Evolutionary conservation across 2,329 filamentous ascomycete species (phyloP).

Genomic region (Teratosphaeria destructans): DNA sequence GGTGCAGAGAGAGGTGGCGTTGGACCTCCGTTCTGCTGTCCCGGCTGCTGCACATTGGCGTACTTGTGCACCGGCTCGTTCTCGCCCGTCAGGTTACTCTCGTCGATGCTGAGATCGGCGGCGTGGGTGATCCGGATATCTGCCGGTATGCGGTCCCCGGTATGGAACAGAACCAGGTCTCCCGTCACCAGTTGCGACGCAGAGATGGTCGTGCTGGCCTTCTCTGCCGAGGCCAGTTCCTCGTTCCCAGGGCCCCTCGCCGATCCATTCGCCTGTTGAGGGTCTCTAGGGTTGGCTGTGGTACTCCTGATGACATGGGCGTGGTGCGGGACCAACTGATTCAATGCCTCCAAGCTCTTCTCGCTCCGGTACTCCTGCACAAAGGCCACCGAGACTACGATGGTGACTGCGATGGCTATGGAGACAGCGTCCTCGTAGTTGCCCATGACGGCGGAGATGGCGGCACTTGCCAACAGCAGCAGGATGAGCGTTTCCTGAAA

Average conservation of each 20-base stretch:
- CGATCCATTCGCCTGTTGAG: slow-evolving; percentile 29
- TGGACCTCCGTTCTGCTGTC: slow-evolving; percentile 11
- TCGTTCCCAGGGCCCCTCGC: slow-evolving; percentile 46
- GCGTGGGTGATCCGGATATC: slow-evolving; percentile 90
- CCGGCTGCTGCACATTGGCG: slow-evolving; percentile 46
- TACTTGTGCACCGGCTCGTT: slow-evolving; percentile 84
- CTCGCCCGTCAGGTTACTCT: slow-evolving; percentile 92
- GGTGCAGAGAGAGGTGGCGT: slow-evolving; percentile 1
- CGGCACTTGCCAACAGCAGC: slow-evolving; percentile 79
- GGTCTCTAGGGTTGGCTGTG: neutral
- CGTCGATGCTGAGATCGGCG: slow-evolving; percentile 84
- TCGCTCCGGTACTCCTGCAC: slow-evolving; percentile 96
- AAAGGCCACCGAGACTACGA: slow-evolving; percentile 92
- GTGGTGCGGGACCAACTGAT: slow-evolving; percentile 85
- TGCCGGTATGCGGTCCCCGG: slow-evolving; percentile 90
- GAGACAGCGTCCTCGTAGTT: slow-evolving; percentile 93
- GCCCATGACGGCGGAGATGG: slow-evolving; percentile 77
- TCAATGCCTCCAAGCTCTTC: slow-evolving; percentile 91
- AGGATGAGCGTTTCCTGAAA: slow-evolving; percentile 94
- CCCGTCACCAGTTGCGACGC: slow-evolving; percentile 82
- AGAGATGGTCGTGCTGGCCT: slow-evolving; percentile 72
- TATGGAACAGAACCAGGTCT: slow-evolving; percentile 87
- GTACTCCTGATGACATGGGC: slow-evolving; percentile 73
- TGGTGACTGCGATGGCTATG: slow-evolving; percentile 91
- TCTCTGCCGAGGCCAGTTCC: slow-evolving; percentile 53